Base-by-base conservation (phyloP, 225 moss, liverwort and hornwort species). In the Straminergon stramineum region DNA sequence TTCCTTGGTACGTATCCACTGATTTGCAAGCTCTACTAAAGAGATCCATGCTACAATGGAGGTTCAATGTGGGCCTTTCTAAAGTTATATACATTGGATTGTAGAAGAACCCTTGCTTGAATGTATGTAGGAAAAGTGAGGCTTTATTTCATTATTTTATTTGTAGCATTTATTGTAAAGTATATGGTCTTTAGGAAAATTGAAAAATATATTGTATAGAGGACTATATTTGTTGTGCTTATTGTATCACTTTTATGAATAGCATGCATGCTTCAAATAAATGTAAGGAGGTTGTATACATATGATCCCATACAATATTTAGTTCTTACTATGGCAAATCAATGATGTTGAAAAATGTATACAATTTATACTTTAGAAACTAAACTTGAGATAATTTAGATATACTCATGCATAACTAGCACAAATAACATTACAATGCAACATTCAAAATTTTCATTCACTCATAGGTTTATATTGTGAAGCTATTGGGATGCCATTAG, bases 131-230 rank as follows among this genome's bases (percentile, higher is more conserved):
- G 3, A 57, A n/a, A 56, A 79, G 11, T 14, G 23, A 52, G 0
- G 6, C n/a, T 56, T 35, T n/a, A 11, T 0, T 11, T 1, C 0
- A 0, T 79, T 0, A 7, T n/a, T 79, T 26, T 24, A 56, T 8
- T 6, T 17, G 0, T 55, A 22, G 55, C 78, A 78, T 35, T 55
- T 78, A 8, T 8, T 34, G 1, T 32, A 23, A 0, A 23, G 3
- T 22, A 0, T 23, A 35, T 3, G 0, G 16, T 16, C 10, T 1
- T 35, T 21, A 26, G 26, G 1, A 57, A 17, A 71, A n/a, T 2
- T 0, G 0, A 1, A 16, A 37, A 56, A 79, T 17, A 1, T 17
- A 17, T 7, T 7, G 2, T 11, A 2, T 57, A 0, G 5, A 17
- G 0, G 57, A 57, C 1, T 6, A 16, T n/a, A n/a, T 26, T 26